Base-by-base conservation (phyloP, 2,329 filamentous ascomycete genomes). In the Colletotrichum liaoningense region DNA sequence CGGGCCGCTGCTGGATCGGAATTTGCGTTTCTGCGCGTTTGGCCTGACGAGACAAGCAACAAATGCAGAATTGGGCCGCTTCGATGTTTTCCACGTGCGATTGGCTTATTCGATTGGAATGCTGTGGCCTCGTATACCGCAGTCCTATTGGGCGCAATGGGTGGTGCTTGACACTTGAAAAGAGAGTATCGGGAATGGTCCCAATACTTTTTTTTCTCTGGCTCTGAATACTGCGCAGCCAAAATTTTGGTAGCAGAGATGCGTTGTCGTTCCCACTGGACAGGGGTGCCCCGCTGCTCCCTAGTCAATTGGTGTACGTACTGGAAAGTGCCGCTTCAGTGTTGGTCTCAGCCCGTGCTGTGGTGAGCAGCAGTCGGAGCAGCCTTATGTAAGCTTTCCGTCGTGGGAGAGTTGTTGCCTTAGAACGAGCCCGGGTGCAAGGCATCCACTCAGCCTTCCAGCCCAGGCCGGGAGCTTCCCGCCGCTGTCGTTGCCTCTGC, bases 371-470 rank as follows among this genome's bases (percentile, higher is more conserved):
- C 14, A 3, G 5, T 19, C 26, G 1, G 9, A 35, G 14, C 6
- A 7, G 22, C 38, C 26, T 73, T 73, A 73, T 28, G 56, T 73
- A 70, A 73, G 67, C 67, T 12, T 2, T 71, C 3, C n/a, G 46
- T 62, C 22, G 5, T 19, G 22, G 3, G 28, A 22, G 19, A 22
- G 8, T 26, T 71, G 55, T 16, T 81, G 82, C 81, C 82, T 83
- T 76, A 83, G 79, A 75, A 70, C 38, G 73, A 74, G 75, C 74
- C 42, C 60, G 52, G 66, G 11, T 19, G 38, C 75, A 76, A 83
- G 78, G 76, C 78, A 79, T 69, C 79, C 75, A 78, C 75, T 76
- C 80, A 82, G 80, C 81, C 80, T 81, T 79, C 75, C 77, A 55
- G 33, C 63, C 33, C 33, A n/a, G 63, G 63, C 33, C 75, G 77